phyloP scores from a whole-genome alignment of 768 basidiomycete genomes.

The Tricholoma sp. region DNA sequence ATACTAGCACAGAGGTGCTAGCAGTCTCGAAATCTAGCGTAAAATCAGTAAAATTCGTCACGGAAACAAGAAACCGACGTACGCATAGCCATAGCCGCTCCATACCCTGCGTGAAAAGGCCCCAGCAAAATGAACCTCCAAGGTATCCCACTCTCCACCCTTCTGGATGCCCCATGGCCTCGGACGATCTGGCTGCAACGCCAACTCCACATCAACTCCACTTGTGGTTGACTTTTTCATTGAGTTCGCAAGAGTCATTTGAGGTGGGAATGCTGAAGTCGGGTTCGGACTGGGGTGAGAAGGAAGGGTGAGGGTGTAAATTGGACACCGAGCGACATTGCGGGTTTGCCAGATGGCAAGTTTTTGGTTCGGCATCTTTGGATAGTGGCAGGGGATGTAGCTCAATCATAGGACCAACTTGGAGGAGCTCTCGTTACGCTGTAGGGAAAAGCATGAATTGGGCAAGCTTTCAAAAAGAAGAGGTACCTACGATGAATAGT shows the following conservation, averaged over 20 bases:
- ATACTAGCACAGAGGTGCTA: slow-evolving; percentile 57
- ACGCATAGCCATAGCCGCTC: slow-evolving; percentile 61
- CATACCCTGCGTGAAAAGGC: slow-evolving; percentile 66
- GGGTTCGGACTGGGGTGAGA: slow-evolving; percentile 14
- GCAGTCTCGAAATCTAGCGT: slow-evolving; percentile 58
- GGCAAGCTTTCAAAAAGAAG: no score
- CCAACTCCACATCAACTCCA: slow-evolving; percentile 43
- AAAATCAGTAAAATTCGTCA: no score
- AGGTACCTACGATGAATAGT: slow-evolving; percentile 52
- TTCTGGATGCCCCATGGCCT: no score
- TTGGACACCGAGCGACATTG: slow-evolving; percentile 18
- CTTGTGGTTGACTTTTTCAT: slow-evolving; percentile 27
- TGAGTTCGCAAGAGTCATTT: slow-evolving; percentile 12
- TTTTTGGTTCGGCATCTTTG: slow-evolving; percentile 75
- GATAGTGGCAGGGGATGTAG: slow-evolving; percentile 64
- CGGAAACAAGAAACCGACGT: no score
- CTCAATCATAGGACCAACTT: slow-evolving; percentile 89
- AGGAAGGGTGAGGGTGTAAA: slow-evolving; percentile 7
- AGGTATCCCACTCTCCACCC: slow-evolving; percentile 27
- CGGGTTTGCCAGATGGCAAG: slow-evolving; percentile 69
- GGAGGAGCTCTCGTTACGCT: slow-evolving; percentile 69
- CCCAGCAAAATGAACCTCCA: slow-evolving; percentile 54
- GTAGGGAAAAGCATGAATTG: no score
- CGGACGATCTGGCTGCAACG: slow-evolving; percentile 33
- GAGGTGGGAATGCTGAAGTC: slow-evolving; percentile 8